phyloP scores from a whole-genome alignment of 306 rosid genomes.

The Begonia peltatifolia region DNA sequence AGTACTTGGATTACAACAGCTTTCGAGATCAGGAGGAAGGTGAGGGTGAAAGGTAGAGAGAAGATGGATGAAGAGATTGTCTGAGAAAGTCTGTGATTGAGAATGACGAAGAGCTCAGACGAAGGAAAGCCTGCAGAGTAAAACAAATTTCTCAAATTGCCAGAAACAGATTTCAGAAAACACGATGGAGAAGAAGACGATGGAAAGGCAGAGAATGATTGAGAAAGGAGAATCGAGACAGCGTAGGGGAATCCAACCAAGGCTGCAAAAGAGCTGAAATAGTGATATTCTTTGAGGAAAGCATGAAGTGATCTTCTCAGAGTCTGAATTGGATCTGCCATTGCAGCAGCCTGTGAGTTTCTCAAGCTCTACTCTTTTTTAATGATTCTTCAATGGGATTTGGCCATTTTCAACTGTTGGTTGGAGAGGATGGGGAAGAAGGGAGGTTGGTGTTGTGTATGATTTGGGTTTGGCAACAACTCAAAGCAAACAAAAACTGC shows the following conservation, averaged over 20 bases:
- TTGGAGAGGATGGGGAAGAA: constrained; percentile 15
- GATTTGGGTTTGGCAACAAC: constrained; percentile 65
- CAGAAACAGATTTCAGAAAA: constrained; percentile 19
- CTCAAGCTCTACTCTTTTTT: constrained; percentile 5
- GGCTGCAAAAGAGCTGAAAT: constrained; percentile 51
- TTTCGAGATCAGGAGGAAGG: constrained; percentile 63
- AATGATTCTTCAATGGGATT: constrained; percentile 14
- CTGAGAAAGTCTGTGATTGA: constrained; percentile 67
- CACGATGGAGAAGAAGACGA: constrained; percentile 33
- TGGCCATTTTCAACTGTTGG: constrained; percentile 20
- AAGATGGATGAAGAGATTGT: constrained; percentile 49
- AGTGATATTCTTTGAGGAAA: constrained; percentile 67
- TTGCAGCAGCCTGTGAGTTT: constrained; percentile 24
- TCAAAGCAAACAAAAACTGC: constrained; percentile 26
- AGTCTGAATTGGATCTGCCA: constrained; percentile 53
- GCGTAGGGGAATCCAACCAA: constrained; percentile 70
- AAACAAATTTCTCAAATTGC: constrained; percentile 43
- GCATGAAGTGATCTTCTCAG: constrained; percentile 53
- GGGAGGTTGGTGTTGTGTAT: constrained; percentile 29
- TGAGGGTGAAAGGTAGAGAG: constrained; percentile 68
- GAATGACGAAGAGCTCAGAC: constrained; percentile 42
- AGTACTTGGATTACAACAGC: constrained; percentile 48
- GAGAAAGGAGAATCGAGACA: constrained; percentile 55
- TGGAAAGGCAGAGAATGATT: constrained; percentile 27
- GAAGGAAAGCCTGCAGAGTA: constrained; percentile 66